Base-by-base conservation (phyloP, 495 filamentous ascomycete genomes). In the Aspergillus haitiensis region DNA sequence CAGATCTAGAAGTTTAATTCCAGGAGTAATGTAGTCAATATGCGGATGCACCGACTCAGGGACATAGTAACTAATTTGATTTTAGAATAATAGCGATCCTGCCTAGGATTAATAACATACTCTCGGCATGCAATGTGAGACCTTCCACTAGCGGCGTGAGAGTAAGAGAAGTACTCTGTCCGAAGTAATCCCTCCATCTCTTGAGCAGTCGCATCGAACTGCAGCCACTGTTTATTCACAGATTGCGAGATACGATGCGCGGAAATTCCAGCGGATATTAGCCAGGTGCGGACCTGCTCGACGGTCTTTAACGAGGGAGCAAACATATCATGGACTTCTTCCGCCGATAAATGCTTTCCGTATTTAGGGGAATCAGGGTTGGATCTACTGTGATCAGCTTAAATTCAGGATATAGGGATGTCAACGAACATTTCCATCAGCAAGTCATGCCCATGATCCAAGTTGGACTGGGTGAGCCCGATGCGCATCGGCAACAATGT, bases 11-110 rank as follows among this genome's bases (percentile, higher is more conserved):
- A 60, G 39, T 12, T 53, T 37, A 59, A 87, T 69, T 4, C 82
- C 82, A 0, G 84, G 82, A 0, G 78, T 86, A 44, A 86, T 80
- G 58, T 82, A 85, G 67, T 88, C 85, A 42, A 87, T 71, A 53
- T 87, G 80, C 7, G 66, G 59, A 36, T 72, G 72, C 18, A 86
- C 57, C 18, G 79, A 67, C 9, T 74, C 65, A 0, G 85, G 84
- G 8, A 86, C 68, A 45, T 82, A 78, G 54, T 86, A 86, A 32
- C 77, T 76, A 51, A 34, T 32, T 10, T 39, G 31, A n/a, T 9
- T 27, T 48, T 42, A 39, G 34, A 27, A 32, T n/a, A 40, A 27
- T 27, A 27, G 1, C 21, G 21, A 27, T 27, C 21, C 1, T 27
- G 21, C 3, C 42, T 46, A n/a, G 37, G 2, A 6, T n/a, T 40